phyloP scores from a whole-genome alignment of 2,329 filamentous ascomycete genomes.

The Penicillium sp. region DNA sequence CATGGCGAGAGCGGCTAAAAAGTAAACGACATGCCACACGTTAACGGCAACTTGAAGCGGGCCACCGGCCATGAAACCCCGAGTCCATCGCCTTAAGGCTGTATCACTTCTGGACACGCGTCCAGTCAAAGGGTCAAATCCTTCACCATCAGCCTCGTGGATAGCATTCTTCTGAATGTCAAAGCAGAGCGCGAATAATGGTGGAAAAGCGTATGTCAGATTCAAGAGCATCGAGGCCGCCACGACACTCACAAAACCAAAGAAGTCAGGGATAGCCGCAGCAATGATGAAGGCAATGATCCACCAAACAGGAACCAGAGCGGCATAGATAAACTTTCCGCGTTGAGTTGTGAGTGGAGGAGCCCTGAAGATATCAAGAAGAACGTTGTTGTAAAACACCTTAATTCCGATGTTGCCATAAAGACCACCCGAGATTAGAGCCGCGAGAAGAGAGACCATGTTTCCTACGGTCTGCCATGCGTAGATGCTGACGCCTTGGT shows the following conservation, averaged over 20 bases:
- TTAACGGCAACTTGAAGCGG: constrained; percentile 25
- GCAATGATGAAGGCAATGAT: constrained; percentile 46
- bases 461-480: constrained; percentile 36
- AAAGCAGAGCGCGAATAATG: constrained; percentile 34
- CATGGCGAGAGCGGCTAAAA: constrained; percentile 26
- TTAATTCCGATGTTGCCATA: constrained; percentile 48
- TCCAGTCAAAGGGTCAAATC: constrained; percentile 22
- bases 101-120: constrained; percentile 13
- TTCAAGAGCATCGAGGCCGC: constrained; percentile 49
- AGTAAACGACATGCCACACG: constrained; percentile 29
- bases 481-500: constrained; percentile 33
- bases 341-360: constrained; percentile 40
- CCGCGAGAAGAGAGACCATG: constrained; percentile 31
- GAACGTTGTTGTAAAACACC: constrained; percentile 48
- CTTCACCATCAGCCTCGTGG: constrained; percentile 26
- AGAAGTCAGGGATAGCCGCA: constrained; percentile 48
- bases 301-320: constrained; percentile 47
- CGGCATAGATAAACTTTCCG: constrained; percentile 44
- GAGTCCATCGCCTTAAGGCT: constrained; percentile 15
- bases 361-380: constrained; percentile 44
- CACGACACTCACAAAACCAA: constrained; percentile 42
- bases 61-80: constrained; percentile 28
- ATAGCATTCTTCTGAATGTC: constrained; percentile 32
- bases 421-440: constrained; percentile 39
- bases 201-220: constrained; percentile 52